Percentiles rank a stretch among this genome's conserved stretches.
Evolutionary conservation across 2,329 filamentous ascomycete genomes (phyloP).

Genomic region (Fusarium pseudocircinatum): DNA sequence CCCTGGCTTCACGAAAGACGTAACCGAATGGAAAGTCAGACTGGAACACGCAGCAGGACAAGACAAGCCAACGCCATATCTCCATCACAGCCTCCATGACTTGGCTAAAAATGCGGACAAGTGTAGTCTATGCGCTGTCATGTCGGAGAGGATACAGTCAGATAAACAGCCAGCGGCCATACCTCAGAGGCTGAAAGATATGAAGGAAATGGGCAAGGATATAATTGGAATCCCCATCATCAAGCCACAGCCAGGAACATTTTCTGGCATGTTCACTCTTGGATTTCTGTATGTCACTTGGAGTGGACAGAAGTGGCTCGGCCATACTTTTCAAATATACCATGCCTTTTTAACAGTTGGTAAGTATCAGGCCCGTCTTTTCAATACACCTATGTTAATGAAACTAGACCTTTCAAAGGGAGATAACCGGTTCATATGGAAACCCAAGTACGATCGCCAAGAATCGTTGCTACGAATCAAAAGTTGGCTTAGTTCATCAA

Average conservation of each 20-base stretch:
- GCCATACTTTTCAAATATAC: not conserved
- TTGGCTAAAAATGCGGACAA: not conserved
- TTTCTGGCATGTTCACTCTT: slow-evolving; percentile 12
- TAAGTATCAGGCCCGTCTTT: not conserved
- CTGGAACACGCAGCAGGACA: not conserved
- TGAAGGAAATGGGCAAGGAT: not conserved
- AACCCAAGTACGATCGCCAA: slow-evolving; percentile 11
- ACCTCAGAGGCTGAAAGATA: not conserved
- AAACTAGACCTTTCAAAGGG: not conserved
- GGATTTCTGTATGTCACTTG: not conserved
- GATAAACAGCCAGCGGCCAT: not conserved
- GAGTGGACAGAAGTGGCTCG: not conserved
- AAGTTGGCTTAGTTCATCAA: slow-evolving; percentile 11
- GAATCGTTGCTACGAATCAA: slow-evolving; percentile 17
- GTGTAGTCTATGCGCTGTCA: slow-evolving; percentile 29
- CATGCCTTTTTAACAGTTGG: slow-evolving; percentile 5
- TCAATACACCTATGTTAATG: not conserved
- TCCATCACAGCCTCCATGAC: slow-evolving; percentile 11
- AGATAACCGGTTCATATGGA: slow-evolving; percentile 11
- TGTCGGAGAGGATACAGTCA: slow-evolving; percentile 11
- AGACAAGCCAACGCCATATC: not conserved
- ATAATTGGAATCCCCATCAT: slow-evolving; percentile 18
- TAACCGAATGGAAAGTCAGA: slow-evolving; percentile 5
- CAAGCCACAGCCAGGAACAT: not conserved
- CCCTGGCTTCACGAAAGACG: not conserved